Base-by-base conservation (phyloP, 31 red algal genomes). In the Porphyra umbilicalis region DNA sequence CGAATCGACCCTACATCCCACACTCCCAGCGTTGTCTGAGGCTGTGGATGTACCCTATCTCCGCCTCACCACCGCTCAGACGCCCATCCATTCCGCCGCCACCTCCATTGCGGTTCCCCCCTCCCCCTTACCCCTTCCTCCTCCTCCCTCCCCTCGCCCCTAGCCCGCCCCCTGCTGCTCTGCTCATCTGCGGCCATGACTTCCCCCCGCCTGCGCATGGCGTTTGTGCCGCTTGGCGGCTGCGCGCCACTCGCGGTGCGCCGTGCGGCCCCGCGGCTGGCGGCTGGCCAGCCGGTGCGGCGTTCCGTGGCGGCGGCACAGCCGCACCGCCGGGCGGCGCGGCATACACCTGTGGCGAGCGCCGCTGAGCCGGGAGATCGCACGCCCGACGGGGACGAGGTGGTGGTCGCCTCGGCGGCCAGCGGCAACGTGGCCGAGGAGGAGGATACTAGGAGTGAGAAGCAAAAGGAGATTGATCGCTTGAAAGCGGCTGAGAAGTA, bases 401-500 rank as follows among this genome's bases (percentile, higher is more conserved):
- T 39, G 74, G 67, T 75, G 40, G 84, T 46, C 32, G 30, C 32
- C 10, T 10, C 76, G 34, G 81, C 36, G 1, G 30, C 36, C 78
- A 42, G 0, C 16, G 37, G 68, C 25, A 14, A 36, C 34, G 71
- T 10, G 1, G 75, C 82, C 6, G 82, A 44, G 33, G 79, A 87
- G 71, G 83, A 82, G 25, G 91, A 93, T 31, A 79, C 77, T 25
- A 38, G 79, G 57, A 86, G 75, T 13, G 86, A 91, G 10, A 68
- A 85, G 76, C 85, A 90, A 57, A 88, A 97, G 83, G 95, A 97
- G 68, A 85, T 88, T 13, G 95, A 94, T 14, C 86, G 95, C 7
- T 84, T 94, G 15, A 35, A 84, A 25, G 95, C 95, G 11, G 95
- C 90, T 7, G 95, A 97, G 79, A 97, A 93, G 85, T 71, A 71